Base-by-base conservation (phyloP, 2,329 filamentous ascomycete genomes). In the Graphium sp. region DNA sequence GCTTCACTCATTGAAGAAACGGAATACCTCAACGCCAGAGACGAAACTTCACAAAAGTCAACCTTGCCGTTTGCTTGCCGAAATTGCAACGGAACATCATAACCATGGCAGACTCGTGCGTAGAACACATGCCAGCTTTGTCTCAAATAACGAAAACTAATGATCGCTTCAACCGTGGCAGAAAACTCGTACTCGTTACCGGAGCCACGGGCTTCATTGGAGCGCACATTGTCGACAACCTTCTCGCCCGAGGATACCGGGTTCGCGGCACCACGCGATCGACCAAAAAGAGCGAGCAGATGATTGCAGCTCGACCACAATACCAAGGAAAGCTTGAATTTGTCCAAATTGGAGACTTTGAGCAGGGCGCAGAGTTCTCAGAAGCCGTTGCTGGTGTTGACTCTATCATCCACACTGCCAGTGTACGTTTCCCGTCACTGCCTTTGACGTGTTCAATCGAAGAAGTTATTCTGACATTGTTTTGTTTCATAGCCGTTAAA, bases 131-230 rank as follows among this genome's bases (percentile, higher is more conserved):
- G n/a, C n/a, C n/a, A n/a, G n/a, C n/a, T n/a, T n/a, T n/a, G n/a
- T n/a, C n/a, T n/a, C n/a, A n/a, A n/a, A n/a, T n/a, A n/a, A n/a
- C n/a, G n/a, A n/a, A n/a, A n/a, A n/a, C n/a, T n/a, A n/a, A n/a
- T n/a, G n/a, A n/a, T n/a, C n/a, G n/a, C n/a, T 46, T 52, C 24
- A 40, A 46, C 18, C 30, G 30, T 29, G 23, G 23, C 5, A 31
- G 23, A 7, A 30, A 34, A 37, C 32, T 39, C 11, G 37, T 57
- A 16, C 43, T 49, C n/a, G 50, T 57, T 17, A 57, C 53, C 2
- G 55, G 54, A 19, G 48, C 47, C 32, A 59, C 56, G 34, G 53
- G 53, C 35, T 54, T 55, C 33, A 49, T 56, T 18, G 55, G 48
- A 9, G 46, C 49, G 24, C 52, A 56, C 36, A 50, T 48, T 29